Conservation (phyloP, 192 early-diverging fungal species). For the Jimgerdemannia flammicorona region DNA sequence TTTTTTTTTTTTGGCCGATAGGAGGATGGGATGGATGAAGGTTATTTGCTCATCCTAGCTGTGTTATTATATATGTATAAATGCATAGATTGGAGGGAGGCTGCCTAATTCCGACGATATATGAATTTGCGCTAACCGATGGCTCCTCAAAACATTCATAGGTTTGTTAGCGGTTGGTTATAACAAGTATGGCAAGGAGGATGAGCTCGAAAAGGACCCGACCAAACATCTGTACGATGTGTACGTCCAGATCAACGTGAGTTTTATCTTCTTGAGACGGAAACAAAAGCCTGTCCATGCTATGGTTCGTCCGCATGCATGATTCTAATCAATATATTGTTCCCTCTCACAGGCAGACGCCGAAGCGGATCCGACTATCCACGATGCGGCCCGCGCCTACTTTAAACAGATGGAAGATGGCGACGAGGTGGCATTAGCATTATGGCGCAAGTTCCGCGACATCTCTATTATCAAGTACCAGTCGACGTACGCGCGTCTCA, state of each 20-base stretch:
- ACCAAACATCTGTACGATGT: slow-evolving; percentile 92
- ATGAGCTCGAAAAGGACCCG: slow-evolving; percentile 72
- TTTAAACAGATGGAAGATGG: slow-evolving; percentile 95
- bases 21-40: background rate
- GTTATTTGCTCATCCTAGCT: too few relatives aligned
- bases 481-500: slow-evolving; percentile 86
- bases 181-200: slow-evolving; percentile 75
- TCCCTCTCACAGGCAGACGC: slow-evolving; percentile 47
- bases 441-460: slow-evolving; percentile 89
- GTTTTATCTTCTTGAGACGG: slow-evolving; percentile 30
- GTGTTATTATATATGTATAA: too few relatives aligned
- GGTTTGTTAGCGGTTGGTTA: slow-evolving; percentile 90
- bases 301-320: slow-evolving; percentile 59
- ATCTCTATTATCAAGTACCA: slow-evolving; percentile 90
- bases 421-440: slow-evolving; percentile 69
- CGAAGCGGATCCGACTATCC: slow-evolving; percentile 56
- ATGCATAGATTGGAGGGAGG: too few relatives aligned
- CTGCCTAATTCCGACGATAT: too few relatives aligned
- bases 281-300: slow-evolving; percentile 34
- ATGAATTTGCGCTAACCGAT: too few relatives aligned
- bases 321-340: slow-evolving; percentile 26
- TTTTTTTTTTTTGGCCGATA: background rate
- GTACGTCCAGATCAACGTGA: slow-evolving; percentile 85
- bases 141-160: slow-evolving; percentile 12
- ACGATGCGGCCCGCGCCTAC: slow-evolving; percentile 87